phyloP scores from a whole-genome alignment of 768 basidiomycete genomes.

The Suillus alpinus region DNA sequence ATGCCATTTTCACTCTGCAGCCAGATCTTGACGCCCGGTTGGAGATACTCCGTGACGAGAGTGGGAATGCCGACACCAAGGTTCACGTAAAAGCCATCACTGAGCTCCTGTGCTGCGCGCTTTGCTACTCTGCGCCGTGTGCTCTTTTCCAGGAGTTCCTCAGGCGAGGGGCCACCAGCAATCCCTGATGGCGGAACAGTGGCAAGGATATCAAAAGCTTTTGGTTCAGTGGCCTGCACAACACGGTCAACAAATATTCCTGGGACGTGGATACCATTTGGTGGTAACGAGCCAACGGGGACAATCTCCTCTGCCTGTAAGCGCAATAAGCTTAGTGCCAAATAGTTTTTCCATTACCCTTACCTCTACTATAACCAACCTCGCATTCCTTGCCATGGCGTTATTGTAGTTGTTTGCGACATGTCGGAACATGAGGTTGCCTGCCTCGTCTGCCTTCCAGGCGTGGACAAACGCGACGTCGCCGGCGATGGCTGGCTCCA shows the following conservation, averaged over 20 bases:
- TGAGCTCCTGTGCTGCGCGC: constrained; percentile 80
- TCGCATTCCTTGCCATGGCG: constrained; percentile 81
- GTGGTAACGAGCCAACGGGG: constrained; percentile 70
- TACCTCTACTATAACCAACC: constrained; percentile 81
- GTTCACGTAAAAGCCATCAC: constrained; percentile 79
- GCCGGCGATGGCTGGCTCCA: constrained; percentile 72
- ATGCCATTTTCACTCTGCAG: constrained; percentile 85
- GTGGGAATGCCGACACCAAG: constrained; percentile 86
- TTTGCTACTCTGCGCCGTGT: constrained; percentile 66
- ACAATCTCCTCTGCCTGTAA: constrained; percentile 80
- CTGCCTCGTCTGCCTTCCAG: constrained; percentile 85
- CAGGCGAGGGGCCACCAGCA: constrained; percentile 33
- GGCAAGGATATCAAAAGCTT: constrained; percentile 69
- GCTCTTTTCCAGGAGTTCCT: constrained; percentile 49
- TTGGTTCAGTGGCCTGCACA: constrained; percentile 67
- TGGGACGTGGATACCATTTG: constrained; percentile 75
- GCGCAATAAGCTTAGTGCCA: background rate
- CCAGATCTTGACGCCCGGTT: constrained; percentile 69
- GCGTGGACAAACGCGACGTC: constrained; percentile 80
- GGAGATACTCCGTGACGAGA: constrained; percentile 71
- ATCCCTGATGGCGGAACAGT: constrained; percentile 45
- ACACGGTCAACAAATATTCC: constrained; percentile 86
- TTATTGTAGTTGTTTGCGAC: constrained; percentile 80
- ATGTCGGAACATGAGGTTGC: constrained; percentile 85
- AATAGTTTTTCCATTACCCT: background rate